phyloP scores from a whole-genome alignment of 805 yeast genomes.

The Starmera caribaea region DNA sequence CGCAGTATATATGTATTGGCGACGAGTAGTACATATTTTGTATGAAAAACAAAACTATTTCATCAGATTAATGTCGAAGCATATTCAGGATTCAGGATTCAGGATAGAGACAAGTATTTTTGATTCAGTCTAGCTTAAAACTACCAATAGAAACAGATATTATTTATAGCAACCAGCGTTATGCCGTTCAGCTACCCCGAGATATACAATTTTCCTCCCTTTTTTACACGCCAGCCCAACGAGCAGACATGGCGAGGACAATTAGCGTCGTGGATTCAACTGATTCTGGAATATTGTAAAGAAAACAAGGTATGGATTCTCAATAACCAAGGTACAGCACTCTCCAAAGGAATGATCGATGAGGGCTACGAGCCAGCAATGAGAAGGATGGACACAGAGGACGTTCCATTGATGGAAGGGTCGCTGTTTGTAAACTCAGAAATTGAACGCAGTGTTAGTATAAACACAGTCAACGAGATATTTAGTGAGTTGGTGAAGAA shows the following conservation, averaged over 20 bases:
- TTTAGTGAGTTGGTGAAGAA: conserved; percentile 45
- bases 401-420: conserved; percentile 15
- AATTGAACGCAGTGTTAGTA: conserved; percentile 44
- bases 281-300: conserved; percentile 55
- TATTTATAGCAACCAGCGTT: neutral
- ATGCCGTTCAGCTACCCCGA: conserved; percentile 30
- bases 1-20: neutral
- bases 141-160: neutral
- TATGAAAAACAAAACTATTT: neutral
- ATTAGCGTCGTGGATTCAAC: conserved; percentile 62
- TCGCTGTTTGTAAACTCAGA: conserved; percentile 40
- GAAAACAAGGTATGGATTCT: conserved; percentile 46
- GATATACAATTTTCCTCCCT: conserved; percentile 77
- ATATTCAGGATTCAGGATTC: neutral
- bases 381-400: conserved; percentile 4
- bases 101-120: neutral
- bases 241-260: conserved; percentile 70
- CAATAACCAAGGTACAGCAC: conserved; percentile 25
- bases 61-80: neutral
- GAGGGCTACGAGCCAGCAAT: conserved; percentile 19
- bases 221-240: conserved; percentile 85
- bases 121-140: neutral
- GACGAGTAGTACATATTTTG: neutral
- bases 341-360: conserved; percentile 13
- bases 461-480: conserved; percentile 45